Conservation (phyloP, 306 rosid genomes). For the Casuarina cunninghamiana region DNA sequence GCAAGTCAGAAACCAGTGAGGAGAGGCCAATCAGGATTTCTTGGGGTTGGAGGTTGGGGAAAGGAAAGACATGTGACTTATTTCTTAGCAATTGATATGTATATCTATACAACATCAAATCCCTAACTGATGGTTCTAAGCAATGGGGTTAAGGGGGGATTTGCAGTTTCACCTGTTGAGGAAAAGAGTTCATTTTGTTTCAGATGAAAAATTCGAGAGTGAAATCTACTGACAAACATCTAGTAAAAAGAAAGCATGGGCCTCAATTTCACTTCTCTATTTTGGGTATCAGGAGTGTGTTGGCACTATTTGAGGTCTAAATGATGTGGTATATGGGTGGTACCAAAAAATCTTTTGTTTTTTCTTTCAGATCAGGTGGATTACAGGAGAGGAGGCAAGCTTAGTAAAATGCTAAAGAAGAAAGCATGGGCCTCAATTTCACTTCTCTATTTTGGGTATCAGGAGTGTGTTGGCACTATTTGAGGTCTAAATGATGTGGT, state of each 20-base stretch:
- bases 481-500: neutral
- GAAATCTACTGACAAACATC: neutral
- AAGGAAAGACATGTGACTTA: neutral
- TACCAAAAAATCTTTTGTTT: neutral
- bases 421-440: neutral
- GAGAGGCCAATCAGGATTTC: neutral
- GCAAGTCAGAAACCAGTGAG: conserved; percentile 7
- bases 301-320: neutral
- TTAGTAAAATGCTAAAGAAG: conserved; percentile 13
- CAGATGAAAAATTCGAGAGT: neutral
- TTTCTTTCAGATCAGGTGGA: neutral
- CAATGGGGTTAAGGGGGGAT: neutral
- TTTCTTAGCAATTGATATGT: neutral
- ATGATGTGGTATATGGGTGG: neutral
- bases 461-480: neutral
- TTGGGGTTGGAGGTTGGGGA: neutral
- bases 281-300: conserved; percentile 1
- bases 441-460: neutral
- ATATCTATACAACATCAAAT: neutral
- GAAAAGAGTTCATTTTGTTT: neutral
- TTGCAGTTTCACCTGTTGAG: neutral
- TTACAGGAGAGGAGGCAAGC: neutral
- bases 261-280: neutral
- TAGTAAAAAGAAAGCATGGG: neutral
- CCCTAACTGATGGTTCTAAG: neutral